A percentile compares a stretch with the other conserved stretches of the same genome.
Conservation (phyloP, 768 basidiomycete species). For the Rhizopogon sp. region DNA sequence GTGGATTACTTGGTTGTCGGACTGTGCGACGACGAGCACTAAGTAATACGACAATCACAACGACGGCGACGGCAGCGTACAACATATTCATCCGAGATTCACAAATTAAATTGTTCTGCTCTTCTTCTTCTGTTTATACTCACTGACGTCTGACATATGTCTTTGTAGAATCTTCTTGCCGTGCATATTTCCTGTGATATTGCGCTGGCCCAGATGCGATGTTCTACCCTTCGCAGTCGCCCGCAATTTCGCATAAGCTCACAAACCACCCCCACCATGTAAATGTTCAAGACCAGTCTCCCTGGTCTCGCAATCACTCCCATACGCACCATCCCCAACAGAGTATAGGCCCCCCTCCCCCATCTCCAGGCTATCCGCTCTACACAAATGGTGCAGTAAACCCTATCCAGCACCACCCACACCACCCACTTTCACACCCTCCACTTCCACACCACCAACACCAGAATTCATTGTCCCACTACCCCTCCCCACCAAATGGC, state of each 20-base stretch:
- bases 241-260: slow-evolving; percentile 74
- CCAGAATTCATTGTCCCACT: slow-evolving; percentile 76
- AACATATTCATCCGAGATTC: slow-evolving; percentile 11
- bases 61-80: slow-evolving; percentile 5
- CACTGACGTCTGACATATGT: not conserved
- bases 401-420: slow-evolving; percentile 57
- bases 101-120: slow-evolving; percentile 1
- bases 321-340: slow-evolving; percentile 48
- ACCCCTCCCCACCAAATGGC: slow-evolving; percentile 73
- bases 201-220: slow-evolving; percentile 43
- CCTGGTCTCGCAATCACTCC: slow-evolving; percentile 48
- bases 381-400: slow-evolving; percentile 67
- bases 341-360: slow-evolving; percentile 55
- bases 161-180: not conserved
- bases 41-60: slow-evolving; percentile 4
- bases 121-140: slow-evolving; percentile 1
- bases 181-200: slow-evolving; percentile 2
- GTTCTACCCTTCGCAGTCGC: slow-evolving; percentile 85
- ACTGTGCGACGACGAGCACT: slow-evolving; percentile 11
- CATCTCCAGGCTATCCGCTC: slow-evolving; percentile 70
- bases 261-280: slow-evolving; percentile 39
- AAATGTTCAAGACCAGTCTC: slow-evolving; percentile 57
- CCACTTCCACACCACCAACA: slow-evolving; percentile 67
- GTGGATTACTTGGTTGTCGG: slow-evolving; percentile 6
- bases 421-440: slow-evolving; percentile 42